phyloP scores from a whole-genome alignment of 164 flowering plant species.

The Hamamelis virginiana region DNA sequence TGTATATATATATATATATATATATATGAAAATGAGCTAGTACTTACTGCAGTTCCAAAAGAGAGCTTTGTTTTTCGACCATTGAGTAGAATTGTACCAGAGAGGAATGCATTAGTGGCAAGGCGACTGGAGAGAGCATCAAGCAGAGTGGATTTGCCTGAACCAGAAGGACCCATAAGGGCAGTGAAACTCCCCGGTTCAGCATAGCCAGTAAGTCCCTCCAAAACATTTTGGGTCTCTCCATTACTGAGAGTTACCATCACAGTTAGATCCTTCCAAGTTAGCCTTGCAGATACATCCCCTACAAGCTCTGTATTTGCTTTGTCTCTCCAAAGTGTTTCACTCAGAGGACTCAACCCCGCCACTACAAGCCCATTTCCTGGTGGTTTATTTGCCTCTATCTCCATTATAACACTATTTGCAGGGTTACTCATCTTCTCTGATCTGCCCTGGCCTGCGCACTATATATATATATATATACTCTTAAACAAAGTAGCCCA shows the following conservation, averaged over 20 bases:
- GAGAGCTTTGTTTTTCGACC: conserved; percentile 86
- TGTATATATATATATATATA: too few relatives aligned
- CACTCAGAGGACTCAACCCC: conserved; percentile 80
- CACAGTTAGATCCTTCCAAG: conserved; percentile 90
- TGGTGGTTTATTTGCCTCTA: conserved; percentile 44
- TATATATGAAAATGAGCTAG: neutral
- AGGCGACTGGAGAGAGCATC: conserved; percentile 88
- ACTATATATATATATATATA: too few relatives aligned
- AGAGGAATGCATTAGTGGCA: conserved; percentile 83
- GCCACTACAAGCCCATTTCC: conserved; percentile 36
- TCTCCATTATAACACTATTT: conserved; percentile 45
- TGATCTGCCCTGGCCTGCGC: too few relatives aligned
- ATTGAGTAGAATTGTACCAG: conserved; percentile 77
- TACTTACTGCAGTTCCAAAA: conserved; percentile 83
- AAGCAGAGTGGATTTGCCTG: conserved; percentile 87
- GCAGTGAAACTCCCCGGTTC: conserved; percentile 81
- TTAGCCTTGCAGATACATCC: conserved; percentile 79
- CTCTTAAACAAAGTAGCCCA: too few relatives aligned
- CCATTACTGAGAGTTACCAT: conserved; percentile 65
- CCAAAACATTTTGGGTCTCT: conserved; percentile 70
- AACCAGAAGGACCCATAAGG: conserved; percentile 95
- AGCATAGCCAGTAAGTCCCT: conserved; percentile 77
- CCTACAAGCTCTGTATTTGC: conserved; percentile 50
- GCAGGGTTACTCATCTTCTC: conserved; percentile 11
- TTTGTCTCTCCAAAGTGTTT: conserved; percentile 75